phyloP scores from a whole-genome alignment of 2,329 filamentous ascomycete species.

The Scytalidium lignicola region DNA sequence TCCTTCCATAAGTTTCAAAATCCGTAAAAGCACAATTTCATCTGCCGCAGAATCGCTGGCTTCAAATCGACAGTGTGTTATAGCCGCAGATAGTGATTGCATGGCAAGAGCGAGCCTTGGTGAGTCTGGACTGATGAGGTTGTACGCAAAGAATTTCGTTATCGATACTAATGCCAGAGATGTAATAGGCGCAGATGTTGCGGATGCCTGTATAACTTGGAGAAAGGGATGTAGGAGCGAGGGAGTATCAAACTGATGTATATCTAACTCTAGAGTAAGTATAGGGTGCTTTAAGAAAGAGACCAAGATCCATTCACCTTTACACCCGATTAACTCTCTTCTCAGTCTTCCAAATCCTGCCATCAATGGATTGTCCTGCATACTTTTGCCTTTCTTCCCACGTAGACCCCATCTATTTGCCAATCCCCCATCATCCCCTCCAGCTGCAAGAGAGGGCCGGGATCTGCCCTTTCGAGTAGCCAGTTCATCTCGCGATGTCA shows the following conservation, averaged over 20 bases:
- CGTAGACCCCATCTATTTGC: slow-evolving; percentile 88
- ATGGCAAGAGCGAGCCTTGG: slow-evolving; percentile 88
- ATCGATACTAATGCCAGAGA: slow-evolving; percentile 90
- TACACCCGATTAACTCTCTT: slow-evolving; percentile 80
- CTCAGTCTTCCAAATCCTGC: slow-evolving; percentile 87
- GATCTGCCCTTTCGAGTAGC: slow-evolving; percentile 17
- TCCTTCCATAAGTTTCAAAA: slow-evolving; percentile 95
- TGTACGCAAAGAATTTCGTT: slow-evolving; percentile 94
- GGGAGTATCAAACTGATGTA: slow-evolving; percentile 82
- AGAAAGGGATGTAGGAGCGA: slow-evolving; percentile 89
- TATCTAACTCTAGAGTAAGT: slow-evolving; percentile 53
- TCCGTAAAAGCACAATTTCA: slow-evolving; percentile 90
- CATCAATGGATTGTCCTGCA: slow-evolving; percentile 96
- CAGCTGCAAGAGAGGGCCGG: slow-evolving; percentile 32
- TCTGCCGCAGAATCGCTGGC: slow-evolving; percentile 92
- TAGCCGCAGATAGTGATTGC: slow-evolving; percentile 89
- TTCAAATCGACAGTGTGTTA: slow-evolving; percentile 97
- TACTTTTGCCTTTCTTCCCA: slow-evolving; percentile 92
- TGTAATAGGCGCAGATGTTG: slow-evolving; percentile 92
- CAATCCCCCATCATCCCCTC: slow-evolving; percentile 49
- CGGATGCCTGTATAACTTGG: slow-evolving; percentile 93
- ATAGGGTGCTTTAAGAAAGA: background rate
- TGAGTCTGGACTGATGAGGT: slow-evolving; percentile 77
- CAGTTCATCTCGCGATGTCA: slow-evolving; percentile 23
- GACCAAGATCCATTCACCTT: slow-evolving; percentile 46